Percentiles rank a stretch among this genome's conserved stretches.
Conservation (phyloP, 1,139 yeast genomes). For the Saccharomycopsis crataegensis region DNA sequence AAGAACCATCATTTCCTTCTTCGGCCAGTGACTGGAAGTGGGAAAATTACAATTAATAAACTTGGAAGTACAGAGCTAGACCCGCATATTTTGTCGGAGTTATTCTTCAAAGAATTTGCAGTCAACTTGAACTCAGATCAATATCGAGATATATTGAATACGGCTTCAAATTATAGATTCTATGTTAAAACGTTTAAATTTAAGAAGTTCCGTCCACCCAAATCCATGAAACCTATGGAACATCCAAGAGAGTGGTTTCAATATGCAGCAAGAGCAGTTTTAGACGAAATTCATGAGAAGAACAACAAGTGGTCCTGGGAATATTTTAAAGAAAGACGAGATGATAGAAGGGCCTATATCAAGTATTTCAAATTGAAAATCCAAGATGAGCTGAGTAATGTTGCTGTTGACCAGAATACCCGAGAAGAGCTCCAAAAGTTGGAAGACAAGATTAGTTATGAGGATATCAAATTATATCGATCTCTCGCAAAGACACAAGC, state of each 20-base stretch:
- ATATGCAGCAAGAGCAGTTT: slow-evolving; percentile 69
- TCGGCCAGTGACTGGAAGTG: slow-evolving; percentile 85
- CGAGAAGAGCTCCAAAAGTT: slow-evolving; percentile 29
- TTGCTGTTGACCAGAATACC: slow-evolving; percentile 17
- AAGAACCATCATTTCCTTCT: slow-evolving; percentile 56
- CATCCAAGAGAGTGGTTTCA: slow-evolving; percentile 77
- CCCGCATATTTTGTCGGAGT: slow-evolving; percentile 72
- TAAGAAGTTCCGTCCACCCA: slow-evolving; percentile 61
- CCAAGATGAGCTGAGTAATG: slow-evolving; percentile 19
- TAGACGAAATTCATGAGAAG: slow-evolving; percentile 72
- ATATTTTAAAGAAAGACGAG: slow-evolving; percentile 60
- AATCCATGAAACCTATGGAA: slow-evolving; percentile 41
- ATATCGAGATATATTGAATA: slow-evolving; percentile 73
- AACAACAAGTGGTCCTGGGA: slow-evolving; percentile 89
- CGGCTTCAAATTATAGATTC: slow-evolving; percentile 77
- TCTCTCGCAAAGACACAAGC: slow-evolving; percentile 66
- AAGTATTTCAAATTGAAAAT: slow-evolving; percentile 57
- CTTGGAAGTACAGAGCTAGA: slow-evolving; percentile 56
- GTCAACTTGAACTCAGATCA: slow-evolving; percentile 78
- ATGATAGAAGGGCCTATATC: slow-evolving; percentile 65
- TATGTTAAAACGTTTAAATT: slow-evolving; percentile 70
- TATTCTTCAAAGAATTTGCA: slow-evolving; percentile 83
- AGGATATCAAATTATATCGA: slow-evolving; percentile 80
- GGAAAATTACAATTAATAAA: slow-evolving; percentile 76
- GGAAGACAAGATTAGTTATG: slow-evolving; percentile 48